These are phyloP conservation scores for Arthonia radiata DNA, from an alignment of 495 filamentous ascomycete genomes.

Conservation along the genomic window DNA sequence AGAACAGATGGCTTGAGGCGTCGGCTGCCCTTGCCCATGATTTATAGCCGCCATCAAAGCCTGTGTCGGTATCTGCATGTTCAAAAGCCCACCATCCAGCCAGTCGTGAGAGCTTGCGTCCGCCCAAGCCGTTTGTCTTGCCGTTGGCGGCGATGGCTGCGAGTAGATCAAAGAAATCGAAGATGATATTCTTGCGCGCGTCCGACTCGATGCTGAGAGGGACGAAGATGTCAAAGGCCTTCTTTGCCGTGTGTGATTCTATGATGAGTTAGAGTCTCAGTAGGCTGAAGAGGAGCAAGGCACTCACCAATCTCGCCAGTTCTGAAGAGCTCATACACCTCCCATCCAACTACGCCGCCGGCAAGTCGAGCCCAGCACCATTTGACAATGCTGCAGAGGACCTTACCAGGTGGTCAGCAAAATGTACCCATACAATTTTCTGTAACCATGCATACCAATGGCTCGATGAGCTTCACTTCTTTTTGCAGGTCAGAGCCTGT, in stretches of 20 bases:
- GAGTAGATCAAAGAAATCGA: constrained; percentile 89
- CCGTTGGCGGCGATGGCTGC: constrained; percentile 61
- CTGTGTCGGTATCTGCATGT: constrained; percentile 55
- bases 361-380: constrained; percentile 95
- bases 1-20: constrained; percentile 89
- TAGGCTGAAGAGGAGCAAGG: constrained; percentile 1
- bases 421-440: constrained; percentile 3
- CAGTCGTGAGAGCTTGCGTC: constrained; percentile 79
- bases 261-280: constrained; percentile 6
- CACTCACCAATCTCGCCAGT: constrained; percentile 70
- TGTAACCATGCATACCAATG: constrained; percentile 38
- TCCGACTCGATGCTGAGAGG: constrained; percentile 81
- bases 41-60: constrained; percentile 90
- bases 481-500: constrained; percentile 48
- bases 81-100: constrained; percentile 99
- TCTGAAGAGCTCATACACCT: constrained; percentile 86
- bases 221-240: constrained; percentile 90
- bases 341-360: constrained; percentile 88
- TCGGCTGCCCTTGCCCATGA: constrained; percentile 74
- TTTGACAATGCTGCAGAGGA: constrained; percentile 81
- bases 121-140: constrained; percentile 81
- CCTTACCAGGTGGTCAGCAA: constrained; percentile 26
- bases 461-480: constrained; percentile 80
- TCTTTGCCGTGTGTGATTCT: constrained; percentile 82
- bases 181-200: constrained; percentile 66